A percentile compares a stretch with the other conserved stretches of the same genome.
Evolutionary conservation across 2,329 filamentous ascomycete genomes (phyloP).

Genomic region (Aciculosporium take): DNA sequence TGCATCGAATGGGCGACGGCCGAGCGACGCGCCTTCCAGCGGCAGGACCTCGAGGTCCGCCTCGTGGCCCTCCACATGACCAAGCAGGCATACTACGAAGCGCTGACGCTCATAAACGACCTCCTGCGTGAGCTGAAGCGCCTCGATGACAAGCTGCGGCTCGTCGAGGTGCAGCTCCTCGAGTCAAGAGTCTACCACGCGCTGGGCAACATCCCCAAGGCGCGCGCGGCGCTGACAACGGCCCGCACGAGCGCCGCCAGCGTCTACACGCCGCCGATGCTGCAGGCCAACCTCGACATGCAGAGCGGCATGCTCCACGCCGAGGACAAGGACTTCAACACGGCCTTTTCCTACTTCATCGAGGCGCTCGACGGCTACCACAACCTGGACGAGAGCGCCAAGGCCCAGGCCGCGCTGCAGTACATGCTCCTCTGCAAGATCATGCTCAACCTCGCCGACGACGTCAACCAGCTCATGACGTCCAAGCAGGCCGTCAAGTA

Average conservation of each 20-base stretch:
- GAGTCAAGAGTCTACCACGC: conserved; percentile 97
- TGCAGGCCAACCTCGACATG: conserved; percentile 97
- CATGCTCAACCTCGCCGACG: conserved; percentile 94
- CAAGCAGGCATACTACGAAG: conserved; percentile 95
- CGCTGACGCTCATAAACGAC: conserved; percentile 89
- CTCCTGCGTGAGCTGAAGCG: conserved; percentile 94
- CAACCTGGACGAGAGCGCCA: conserved; percentile 71
- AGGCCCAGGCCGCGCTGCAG: conserved; percentile 93
- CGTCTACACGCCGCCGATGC: conserved; percentile 87
- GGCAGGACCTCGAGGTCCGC: conserved; percentile 93
- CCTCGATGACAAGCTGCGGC: conserved; percentile 92
- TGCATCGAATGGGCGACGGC: conserved; percentile 98
- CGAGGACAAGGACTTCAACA: conserved; percentile 98
- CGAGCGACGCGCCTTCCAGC: conserved; percentile 87
- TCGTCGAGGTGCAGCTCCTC: conserved; percentile 94
- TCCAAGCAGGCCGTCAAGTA: conserved; percentile 97
- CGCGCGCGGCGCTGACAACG: conserved; percentile 83
- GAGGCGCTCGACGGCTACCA: conserved; percentile 96
- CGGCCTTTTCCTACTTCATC: conserved; percentile 97
- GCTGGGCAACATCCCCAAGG: conserved; percentile 90
- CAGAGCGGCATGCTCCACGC: conserved; percentile 98
- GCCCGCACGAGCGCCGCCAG: conserved; percentile 91
- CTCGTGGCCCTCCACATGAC: conserved; percentile 91
- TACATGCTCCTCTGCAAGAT: conserved; percentile 99
- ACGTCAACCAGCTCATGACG: conserved; percentile 86